Base-by-base conservation (phyloP, 345 rosid species). In the Boechera divaricarpa region DNA sequence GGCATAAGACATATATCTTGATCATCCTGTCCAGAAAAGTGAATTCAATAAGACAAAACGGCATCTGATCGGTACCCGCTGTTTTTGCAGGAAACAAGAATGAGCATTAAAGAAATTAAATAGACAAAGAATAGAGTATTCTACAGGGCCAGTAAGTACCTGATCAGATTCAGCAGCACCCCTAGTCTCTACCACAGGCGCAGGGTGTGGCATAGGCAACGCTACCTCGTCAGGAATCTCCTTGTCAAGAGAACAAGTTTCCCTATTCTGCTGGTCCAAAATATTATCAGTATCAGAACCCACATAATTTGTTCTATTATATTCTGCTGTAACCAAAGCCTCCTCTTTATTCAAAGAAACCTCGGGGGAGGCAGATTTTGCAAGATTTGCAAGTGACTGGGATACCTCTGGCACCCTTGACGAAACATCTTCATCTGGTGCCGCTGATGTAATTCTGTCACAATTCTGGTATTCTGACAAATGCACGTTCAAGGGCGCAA, bases 1-100 rank as follows among this genome's bases (percentile, higher is more conserved):
- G 62, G 44, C 56, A 58, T 28, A 21, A n/a, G 75, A 68, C 53
- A 63, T 28, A 70, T 56, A 52, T 77, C 70, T 53, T 53, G 60
- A 77, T 62, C 76, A 58, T 77, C 84, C 72, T 59, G 74, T 67
- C 67, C 67, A 70, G 71, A 80, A 57, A 72, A 65, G 21, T 70
- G 48, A 84, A 62, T 61, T 6, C 35, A 31, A 67, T 80, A 62
- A 70, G 63, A 13, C 57, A 73, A 79, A 79, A 69, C 0, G 31
- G 49, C 75, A 77, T 55, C 11, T 45, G 33, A 63, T 26, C 3
- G 15, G 63, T 56, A 29, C 29, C 24, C 4, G 8, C 24, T 67
- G 24, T 13, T 69, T 67, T 63, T 21, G 60, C 70, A 58, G 55
- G 51, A 75, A 69, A 45, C 35, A 48, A 74, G 82, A 16, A n/a